Evolutionary conservation across 805 yeast species (phyloP).

Genomic region (Kurtzmaniella cleridarum): DNA sequence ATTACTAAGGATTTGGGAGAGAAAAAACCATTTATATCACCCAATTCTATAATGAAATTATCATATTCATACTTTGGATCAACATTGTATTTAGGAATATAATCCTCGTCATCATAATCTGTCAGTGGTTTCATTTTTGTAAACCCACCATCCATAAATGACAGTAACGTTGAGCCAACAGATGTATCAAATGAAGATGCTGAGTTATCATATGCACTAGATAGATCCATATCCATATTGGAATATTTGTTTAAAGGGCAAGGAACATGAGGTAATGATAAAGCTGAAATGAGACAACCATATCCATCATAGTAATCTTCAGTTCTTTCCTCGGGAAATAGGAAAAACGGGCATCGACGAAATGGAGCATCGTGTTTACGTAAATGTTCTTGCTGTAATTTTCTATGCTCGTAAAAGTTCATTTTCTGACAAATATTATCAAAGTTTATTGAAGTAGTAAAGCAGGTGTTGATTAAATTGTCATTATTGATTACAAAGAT

Average conservation of each 20-base stretch:
- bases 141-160: constrained; percentile 1
- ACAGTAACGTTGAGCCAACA: neutral
- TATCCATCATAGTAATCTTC: constrained; percentile 41
- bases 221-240: constrained; percentile 9
- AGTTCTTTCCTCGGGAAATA: constrained; percentile 47
- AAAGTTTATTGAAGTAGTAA: constrained; percentile 46
- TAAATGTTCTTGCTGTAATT: constrained; percentile 60
- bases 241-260: constrained; percentile 48
- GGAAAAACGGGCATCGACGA: constrained; percentile 70
- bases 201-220: constrained; percentile 8
- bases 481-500: too few species aligned
- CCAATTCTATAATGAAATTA: constrained; percentile 51
- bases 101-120: constrained; percentile 26
- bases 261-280: constrained; percentile 59
- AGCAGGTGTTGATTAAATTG: neutral
- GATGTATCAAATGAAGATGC: constrained; percentile 7
- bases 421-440: constrained; percentile 56
- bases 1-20: constrained; percentile 42
- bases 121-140: constrained; percentile 15
- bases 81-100: constrained; percentile 21
- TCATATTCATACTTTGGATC: constrained; percentile 46
- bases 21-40: constrained; percentile 40
- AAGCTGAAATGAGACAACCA: constrained; percentile 53
- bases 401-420: constrained; percentile 40
- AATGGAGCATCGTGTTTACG: constrained; percentile 74